Conservation (phyloP, 805 yeast genomes). For the Hagleromyces aurorensis region DNA sequence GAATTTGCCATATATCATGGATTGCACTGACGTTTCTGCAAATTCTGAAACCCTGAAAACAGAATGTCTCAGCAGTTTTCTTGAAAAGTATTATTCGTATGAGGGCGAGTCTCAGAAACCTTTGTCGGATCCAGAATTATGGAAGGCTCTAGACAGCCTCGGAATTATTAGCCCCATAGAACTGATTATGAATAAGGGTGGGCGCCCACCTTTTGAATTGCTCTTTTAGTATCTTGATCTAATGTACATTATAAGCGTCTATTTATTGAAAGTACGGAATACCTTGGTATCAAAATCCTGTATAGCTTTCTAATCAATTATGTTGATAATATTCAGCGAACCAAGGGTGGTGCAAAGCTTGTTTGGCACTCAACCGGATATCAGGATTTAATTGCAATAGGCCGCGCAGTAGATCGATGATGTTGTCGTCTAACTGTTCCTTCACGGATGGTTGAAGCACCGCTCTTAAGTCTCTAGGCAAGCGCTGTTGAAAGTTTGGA, state of each 20-base stretch:
- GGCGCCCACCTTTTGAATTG: constrained; percentile 19
- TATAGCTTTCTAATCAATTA: constrained; percentile 2
- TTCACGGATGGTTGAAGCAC: constrained; percentile 26
- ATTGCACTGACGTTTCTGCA: not conserved
- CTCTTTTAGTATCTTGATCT: too few species aligned
- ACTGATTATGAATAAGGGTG: constrained; percentile 16
- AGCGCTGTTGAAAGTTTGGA: constrained; percentile 89
- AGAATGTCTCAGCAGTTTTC: constrained; percentile 2
- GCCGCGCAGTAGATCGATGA: constrained; percentile 28
- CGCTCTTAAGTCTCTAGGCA: constrained; percentile 50
- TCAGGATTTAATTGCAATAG: constrained; percentile 48
- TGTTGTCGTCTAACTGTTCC: constrained; percentile 22
- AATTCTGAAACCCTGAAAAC: too few species aligned
- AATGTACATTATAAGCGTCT: not conserved
- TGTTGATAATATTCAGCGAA: constrained; percentile 30
- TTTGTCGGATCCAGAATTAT: constrained; percentile 18
- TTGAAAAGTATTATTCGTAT: constrained; percentile 9
- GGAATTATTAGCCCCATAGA: constrained; percentile 17
- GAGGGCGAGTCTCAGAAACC: constrained; percentile 5
- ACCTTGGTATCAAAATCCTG: not conserved
- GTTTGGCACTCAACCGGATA: constrained; percentile 42
- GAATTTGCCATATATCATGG: not conserved
- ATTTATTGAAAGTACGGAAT: constrained; percentile 1
- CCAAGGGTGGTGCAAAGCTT: constrained; percentile 42
- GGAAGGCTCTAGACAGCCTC: constrained; percentile 14